phyloP scores from a whole-genome alignment of 768 basidiomycete genomes.

The Boletus vermiculosoides region DNA sequence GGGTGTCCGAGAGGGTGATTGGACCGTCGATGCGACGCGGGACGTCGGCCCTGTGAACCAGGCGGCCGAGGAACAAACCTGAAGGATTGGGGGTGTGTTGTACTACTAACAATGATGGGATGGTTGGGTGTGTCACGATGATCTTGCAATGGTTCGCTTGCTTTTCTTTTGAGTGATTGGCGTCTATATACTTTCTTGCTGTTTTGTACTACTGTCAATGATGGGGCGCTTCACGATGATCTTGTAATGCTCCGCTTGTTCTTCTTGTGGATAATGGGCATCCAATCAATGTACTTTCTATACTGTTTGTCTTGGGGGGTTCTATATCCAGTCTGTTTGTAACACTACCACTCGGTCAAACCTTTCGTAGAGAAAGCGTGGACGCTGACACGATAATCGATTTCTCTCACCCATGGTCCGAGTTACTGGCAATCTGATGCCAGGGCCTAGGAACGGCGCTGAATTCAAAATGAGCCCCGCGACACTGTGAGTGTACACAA shows the following conservation, averaged over 20 bases:
- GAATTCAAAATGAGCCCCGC: neutral
- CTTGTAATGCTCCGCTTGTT: neutral
- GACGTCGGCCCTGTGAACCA: neutral
- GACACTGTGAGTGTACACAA: slow-evolving; percentile 45
- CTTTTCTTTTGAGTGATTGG: neutral
- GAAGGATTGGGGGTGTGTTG: neutral
- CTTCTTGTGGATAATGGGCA: neutral
- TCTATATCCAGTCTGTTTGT: neutral
- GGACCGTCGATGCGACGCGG: neutral
- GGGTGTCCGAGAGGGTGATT: slow-evolving; percentile 17
- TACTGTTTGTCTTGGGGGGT: neutral
- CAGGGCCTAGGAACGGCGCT: slow-evolving; percentile 29
- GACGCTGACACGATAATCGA: slow-evolving; percentile 14
- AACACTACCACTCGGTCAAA: too few relatives aligned
- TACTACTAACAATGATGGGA: neutral
- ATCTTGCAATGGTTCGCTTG: neutral
- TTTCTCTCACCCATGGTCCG: slow-evolving; percentile 25
- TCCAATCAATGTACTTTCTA: neutral
- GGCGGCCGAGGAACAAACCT: neutral
- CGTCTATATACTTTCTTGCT: neutral
- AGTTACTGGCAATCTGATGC: slow-evolving; percentile 21
- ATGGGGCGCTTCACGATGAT: neutral
- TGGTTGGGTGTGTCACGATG: neutral
- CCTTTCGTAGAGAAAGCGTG: too few relatives aligned
- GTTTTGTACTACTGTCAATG: neutral